Percentiles rank a stretch among this genome's conserved stretches.
phyloP scores from a whole-genome alignment of 768 basidiomycete species.

The Lactifluus pinguis region DNA sequence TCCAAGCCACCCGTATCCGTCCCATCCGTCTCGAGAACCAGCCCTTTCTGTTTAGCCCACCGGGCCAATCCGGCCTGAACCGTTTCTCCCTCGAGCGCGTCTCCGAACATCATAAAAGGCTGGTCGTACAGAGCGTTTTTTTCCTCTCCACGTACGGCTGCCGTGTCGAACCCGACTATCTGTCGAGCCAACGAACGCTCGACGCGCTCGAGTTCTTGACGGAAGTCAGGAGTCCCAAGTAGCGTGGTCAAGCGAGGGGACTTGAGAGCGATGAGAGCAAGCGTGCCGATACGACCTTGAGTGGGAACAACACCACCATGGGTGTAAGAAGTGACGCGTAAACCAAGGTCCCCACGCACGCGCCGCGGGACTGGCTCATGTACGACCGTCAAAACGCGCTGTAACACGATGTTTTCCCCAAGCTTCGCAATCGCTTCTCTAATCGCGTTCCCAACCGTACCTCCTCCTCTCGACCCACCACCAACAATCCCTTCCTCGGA shows the following conservation, averaged over 20 bases:
- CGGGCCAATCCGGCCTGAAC: slow-evolving; percentile 12
- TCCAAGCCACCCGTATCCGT: slow-evolving; percentile 10
- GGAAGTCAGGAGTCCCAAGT: slow-evolving; percentile 5
- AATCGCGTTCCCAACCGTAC: slow-evolving; percentile 54
- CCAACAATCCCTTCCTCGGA: too few relatives aligned
- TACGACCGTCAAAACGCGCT: slow-evolving; percentile 37
- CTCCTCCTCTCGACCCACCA: slow-evolving; percentile 15
- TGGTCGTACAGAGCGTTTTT: slow-evolving; percentile 17
- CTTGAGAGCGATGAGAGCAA: slow-evolving; percentile 16
- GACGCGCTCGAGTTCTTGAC: slow-evolving; percentile 13
- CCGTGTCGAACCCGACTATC: slow-evolving; percentile 18
- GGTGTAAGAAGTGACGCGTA: slow-evolving; percentile 14
- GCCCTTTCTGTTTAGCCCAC: slow-evolving; percentile 15
- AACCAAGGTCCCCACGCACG: neutral
- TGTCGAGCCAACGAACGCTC: slow-evolving; percentile 17
- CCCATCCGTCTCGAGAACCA: slow-evolving; percentile 10
- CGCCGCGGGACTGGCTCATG: slow-evolving; percentile 23
- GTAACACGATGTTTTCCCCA: slow-evolving; percentile 68
- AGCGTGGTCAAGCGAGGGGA: slow-evolving; percentile 11
- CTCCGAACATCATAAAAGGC: slow-evolving; percentile 18
- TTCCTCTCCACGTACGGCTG: slow-evolving; percentile 8
- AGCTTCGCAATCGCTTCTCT: slow-evolving; percentile 64
- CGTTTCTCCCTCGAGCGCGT: slow-evolving; percentile 10
- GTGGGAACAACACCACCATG: slow-evolving; percentile 10
- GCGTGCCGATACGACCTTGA: slow-evolving; percentile 16